These are phyloP conservation scores for Maudiozyma serrabonitensis DNA, from an alignment of 805 yeast genomes.

Conservation along the genomic window DNA sequence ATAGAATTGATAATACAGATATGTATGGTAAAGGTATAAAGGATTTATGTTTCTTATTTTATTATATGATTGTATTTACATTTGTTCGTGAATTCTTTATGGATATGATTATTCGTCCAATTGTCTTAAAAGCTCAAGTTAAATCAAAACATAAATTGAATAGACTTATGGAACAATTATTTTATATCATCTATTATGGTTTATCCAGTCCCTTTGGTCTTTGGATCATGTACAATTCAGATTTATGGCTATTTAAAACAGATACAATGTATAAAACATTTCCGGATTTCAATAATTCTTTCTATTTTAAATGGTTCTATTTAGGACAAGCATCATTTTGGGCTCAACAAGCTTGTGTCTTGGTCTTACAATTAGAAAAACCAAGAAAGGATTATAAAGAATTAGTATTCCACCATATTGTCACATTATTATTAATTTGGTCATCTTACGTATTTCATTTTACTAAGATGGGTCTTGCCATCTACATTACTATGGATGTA, in stretches of 20 bases:
- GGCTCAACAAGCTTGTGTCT: constrained; percentile 88
- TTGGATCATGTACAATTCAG: constrained; percentile 74
- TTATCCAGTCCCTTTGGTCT: constrained; percentile 78
- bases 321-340: constrained; percentile 93
- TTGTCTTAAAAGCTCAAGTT: constrained; percentile 41
- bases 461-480: constrained; percentile 88
- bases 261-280: constrained; percentile 65
- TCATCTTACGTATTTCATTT: constrained; percentile 88
- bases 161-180: constrained; percentile 90
- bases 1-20: constrained; percentile 50
- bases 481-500: constrained; percentile 92
- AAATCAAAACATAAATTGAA: constrained; percentile 43
- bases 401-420: constrained; percentile 83
- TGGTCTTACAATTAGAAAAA: constrained; percentile 77
- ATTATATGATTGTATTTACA: constrained; percentile 78
- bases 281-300: constrained; percentile 73
- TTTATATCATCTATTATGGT: constrained; percentile 73
- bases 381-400: constrained; percentile 93
- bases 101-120: constrained; percentile 71
- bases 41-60: constrained; percentile 72
- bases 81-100: constrained; percentile 84
- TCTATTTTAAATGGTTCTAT: constrained; percentile 72
- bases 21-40: constrained; percentile 78
- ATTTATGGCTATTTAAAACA: constrained; percentile 86
- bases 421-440: constrained; percentile 82